Evolutionary conservation across 106 monocot species (phyloP).

Genomic region (Triglochin maritima): DNA sequence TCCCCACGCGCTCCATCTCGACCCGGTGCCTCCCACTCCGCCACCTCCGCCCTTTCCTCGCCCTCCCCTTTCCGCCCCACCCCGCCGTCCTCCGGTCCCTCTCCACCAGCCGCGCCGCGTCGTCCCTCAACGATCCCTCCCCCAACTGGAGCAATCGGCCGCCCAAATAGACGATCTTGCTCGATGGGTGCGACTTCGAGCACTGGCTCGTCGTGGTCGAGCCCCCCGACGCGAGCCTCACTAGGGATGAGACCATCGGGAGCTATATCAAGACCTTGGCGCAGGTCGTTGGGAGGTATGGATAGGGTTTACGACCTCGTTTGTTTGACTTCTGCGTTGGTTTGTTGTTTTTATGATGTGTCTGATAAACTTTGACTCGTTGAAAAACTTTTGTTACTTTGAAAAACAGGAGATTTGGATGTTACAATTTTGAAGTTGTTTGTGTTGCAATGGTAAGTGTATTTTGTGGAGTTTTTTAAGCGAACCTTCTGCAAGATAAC

Average conservation of each 20-base stretch:
- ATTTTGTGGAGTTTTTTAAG: too few relatives aligned
- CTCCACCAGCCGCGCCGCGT: conserved; percentile 51
- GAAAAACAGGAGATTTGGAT: too few relatives aligned
- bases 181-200: conserved; percentile 92
- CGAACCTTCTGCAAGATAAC: too few relatives aligned
- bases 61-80: neutral
- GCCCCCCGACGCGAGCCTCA: conserved; percentile 37
- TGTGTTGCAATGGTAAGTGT: too few relatives aligned
- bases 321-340: neutral
- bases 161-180: conserved; percentile 83
- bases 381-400: too few relatives aligned
- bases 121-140: conserved; percentile 66
- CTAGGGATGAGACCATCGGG: conserved; percentile 70
- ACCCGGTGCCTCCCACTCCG: too few relatives aligned
- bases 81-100: conserved; percentile 28
- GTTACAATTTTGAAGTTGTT: too few relatives aligned
- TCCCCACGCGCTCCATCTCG: too few relatives aligned
- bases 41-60: conserved; percentile 16
- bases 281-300: conserved; percentile 56
- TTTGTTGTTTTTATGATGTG: neutral
- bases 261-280: conserved; percentile 78
- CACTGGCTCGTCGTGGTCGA: conserved; percentile 91
- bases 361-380: too few relatives aligned
- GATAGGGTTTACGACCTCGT: neutral
- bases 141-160: conserved; percentile 89